Evolutionary conservation across 129 eudicot genomes (phyloP).

Genomic region (Helianthus tuberosus): DNA sequence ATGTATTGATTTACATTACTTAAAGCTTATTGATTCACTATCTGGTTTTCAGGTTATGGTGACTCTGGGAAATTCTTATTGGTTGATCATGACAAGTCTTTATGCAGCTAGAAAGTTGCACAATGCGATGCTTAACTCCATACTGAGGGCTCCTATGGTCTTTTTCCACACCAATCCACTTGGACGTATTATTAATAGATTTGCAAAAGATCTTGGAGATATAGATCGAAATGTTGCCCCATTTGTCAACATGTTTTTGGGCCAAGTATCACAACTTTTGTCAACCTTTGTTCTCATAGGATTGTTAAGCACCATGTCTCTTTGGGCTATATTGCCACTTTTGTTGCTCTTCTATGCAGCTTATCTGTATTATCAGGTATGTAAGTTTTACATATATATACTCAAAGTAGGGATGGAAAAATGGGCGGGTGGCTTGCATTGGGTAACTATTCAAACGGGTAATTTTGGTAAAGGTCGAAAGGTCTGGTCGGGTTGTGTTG

Average conservation of each 20-base stretch:
- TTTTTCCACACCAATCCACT: conserved; percentile 96
- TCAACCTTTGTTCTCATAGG: conserved; percentile 94
- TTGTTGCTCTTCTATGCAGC: conserved; percentile 82
- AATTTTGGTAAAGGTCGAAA: neutral
- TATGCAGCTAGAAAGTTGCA: conserved; percentile 81
- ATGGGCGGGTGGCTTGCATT: neutral
- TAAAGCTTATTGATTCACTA: conserved; percentile 26
- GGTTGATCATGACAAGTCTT: conserved; percentile 91
- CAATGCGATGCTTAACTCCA: conserved; percentile 76
- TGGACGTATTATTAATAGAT: conserved; percentile 90
- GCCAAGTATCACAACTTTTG: conserved; percentile 78
- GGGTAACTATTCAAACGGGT: neutral
- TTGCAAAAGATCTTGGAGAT: conserved; percentile 91
- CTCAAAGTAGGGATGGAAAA: neutral
- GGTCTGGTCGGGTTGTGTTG: neutral
- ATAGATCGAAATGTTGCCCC: conserved; percentile 91
- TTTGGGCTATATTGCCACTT: conserved; percentile 99
- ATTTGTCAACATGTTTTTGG: conserved; percentile 68
- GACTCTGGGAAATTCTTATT: conserved; percentile 80
- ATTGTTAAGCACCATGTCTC: conserved; percentile 79
- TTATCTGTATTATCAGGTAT: conserved; percentile 95
- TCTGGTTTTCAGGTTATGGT: conserved; percentile 67
- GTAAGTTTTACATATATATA: neutral
- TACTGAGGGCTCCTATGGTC: conserved; percentile 94
- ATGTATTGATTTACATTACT: neutral